phyloP scores from a whole-genome alignment of 371 early-diverging fungal genomes.

The Mycotypha africana region DNA sequence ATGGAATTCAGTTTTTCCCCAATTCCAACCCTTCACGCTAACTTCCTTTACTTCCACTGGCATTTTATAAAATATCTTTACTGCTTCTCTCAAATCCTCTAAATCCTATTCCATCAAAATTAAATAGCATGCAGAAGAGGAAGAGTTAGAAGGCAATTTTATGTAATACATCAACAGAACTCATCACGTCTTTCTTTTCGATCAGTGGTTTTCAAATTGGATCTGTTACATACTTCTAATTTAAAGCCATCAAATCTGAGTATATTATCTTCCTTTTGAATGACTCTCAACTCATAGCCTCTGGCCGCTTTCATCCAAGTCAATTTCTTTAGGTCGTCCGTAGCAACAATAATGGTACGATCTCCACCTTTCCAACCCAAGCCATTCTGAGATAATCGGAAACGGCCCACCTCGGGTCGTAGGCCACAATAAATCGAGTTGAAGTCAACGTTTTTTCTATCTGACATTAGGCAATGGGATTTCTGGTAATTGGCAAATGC shows the following conservation, averaged over 20 bases:
- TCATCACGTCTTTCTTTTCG: too few species aligned
- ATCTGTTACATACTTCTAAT: slow-evolving; percentile 51
- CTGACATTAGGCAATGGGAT: too few species aligned
- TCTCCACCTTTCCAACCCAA: slow-evolving; percentile 78
- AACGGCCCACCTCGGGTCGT: slow-evolving; percentile 45
- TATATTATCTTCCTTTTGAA: slow-evolving; percentile 62
- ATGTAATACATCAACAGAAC: too few species aligned
- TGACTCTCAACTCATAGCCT: slow-evolving; percentile 78
- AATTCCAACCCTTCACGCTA: slow-evolving; percentile 93
- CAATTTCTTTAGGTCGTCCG: slow-evolving; percentile 63
- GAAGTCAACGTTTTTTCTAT: slow-evolving; percentile 36
- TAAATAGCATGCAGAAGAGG: background rate
- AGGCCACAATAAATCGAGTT: slow-evolving; percentile 42
- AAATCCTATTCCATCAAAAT: slow-evolving; percentile 53
- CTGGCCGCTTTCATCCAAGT: slow-evolving; percentile 80
- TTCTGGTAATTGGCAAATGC: too few species aligned
- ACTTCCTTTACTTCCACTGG: slow-evolving; percentile 79
- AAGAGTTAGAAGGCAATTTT: too few species aligned
- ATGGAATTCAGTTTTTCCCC: slow-evolving; percentile 90
- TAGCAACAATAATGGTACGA: slow-evolving; percentile 58
- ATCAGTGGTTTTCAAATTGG: too few species aligned
- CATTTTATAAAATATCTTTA: slow-evolving; percentile 66
- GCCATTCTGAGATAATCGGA: slow-evolving; percentile 75
- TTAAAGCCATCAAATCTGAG: slow-evolving; percentile 89
- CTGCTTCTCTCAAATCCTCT: slow-evolving; percentile 67